phyloP scores from a whole-genome alignment of 352 stramenopile genomes.

The Phytopythium cucurbitacearum region DNA sequence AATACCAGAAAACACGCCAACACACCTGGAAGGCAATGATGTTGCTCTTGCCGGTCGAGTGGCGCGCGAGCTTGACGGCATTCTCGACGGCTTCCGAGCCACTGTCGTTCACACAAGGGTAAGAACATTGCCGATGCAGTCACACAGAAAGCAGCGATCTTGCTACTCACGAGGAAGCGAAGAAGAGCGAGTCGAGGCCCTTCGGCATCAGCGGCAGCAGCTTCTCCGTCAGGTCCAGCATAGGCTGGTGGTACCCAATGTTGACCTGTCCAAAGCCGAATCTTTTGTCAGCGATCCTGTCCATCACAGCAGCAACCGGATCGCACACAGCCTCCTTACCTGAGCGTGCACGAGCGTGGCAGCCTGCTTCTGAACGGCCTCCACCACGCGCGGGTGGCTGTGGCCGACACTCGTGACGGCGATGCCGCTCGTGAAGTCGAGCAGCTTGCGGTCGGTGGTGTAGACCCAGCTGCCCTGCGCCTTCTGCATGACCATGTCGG shows the following conservation, averaged over 20 bases:
- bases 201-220: conserved; percentile 77
- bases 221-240: conserved; percentile 87
- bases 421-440: conserved; percentile 94
- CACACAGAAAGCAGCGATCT: neutral
- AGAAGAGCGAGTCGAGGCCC: conserved; percentile 87
- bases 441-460: conserved; percentile 83
- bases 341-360: conserved; percentile 87
- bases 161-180: conserved; percentile 58
- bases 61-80: conserved; percentile 89
- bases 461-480: conserved; percentile 86
- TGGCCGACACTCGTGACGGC: conserved; percentile 91
- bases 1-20: neutral
- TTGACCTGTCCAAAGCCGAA: conserved; percentile 43
- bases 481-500: conserved; percentile 79
- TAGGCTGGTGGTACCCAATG: conserved; percentile 90
- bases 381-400: conserved; percentile 89
- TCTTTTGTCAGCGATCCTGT: neutral
- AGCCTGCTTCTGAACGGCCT: conserved; percentile 88
- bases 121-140: neutral
- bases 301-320: neutral
- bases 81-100: conserved; percentile 93
- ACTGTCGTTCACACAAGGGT: conserved; percentile 14
- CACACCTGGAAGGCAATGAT: conserved; percentile 87
- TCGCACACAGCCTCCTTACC: conserved; percentile 4
- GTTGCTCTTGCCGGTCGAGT: conserved; percentile 86